Evolutionary conservation across 2,329 filamentous ascomycete genomes (phyloP).

Genomic region (Fusarium continuum): DNA sequence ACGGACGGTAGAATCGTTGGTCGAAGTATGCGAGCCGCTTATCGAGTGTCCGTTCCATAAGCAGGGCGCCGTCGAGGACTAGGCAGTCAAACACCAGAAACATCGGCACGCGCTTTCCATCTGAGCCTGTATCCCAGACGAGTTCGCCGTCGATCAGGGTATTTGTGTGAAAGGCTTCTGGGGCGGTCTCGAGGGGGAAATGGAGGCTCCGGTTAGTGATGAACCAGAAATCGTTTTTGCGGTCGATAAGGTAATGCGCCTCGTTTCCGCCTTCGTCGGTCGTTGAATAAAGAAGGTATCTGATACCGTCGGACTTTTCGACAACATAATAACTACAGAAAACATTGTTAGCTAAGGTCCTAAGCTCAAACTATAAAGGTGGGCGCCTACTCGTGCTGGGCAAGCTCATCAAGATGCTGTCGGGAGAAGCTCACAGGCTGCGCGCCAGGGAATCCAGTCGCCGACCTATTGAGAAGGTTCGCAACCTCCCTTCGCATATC

Average conservation of each 20-base stretch:
- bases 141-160: slow-evolving; percentile 94
- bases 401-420: slow-evolving; percentile 83
- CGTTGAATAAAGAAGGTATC: slow-evolving; percentile 93
- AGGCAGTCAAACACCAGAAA: slow-evolving; percentile 96
- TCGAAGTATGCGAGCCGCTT: slow-evolving; percentile 90
- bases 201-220: slow-evolving; percentile 76
- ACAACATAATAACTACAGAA: slow-evolving; percentile 86
- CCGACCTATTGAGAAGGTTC: slow-evolving; percentile 74
- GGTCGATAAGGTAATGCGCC: slow-evolving; percentile 92
- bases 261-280: slow-evolving; percentile 68
- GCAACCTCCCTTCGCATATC: slow-evolving; percentile 78
- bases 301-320: slow-evolving; percentile 97
- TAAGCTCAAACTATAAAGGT: too few relatives aligned
- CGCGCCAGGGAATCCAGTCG: slow-evolving; percentile 81
- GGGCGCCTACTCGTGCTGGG: slow-evolving; percentile 73
- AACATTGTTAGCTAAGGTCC: slow-evolving; percentile 2
- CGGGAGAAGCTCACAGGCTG: slow-evolving; percentile 93
- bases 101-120: slow-evolving; percentile 74
- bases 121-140: slow-evolving; percentile 79
- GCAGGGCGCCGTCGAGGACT: slow-evolving; percentile 76
- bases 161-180: slow-evolving; percentile 74
- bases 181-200: slow-evolving; percentile 77
- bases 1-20: slow-evolving; percentile 77
- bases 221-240: slow-evolving; percentile 96
- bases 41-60: slow-evolving; percentile 83